Conservation (phyloP, 352 stramenopile genomes). For the Globisporangium okanoganense region DNA sequence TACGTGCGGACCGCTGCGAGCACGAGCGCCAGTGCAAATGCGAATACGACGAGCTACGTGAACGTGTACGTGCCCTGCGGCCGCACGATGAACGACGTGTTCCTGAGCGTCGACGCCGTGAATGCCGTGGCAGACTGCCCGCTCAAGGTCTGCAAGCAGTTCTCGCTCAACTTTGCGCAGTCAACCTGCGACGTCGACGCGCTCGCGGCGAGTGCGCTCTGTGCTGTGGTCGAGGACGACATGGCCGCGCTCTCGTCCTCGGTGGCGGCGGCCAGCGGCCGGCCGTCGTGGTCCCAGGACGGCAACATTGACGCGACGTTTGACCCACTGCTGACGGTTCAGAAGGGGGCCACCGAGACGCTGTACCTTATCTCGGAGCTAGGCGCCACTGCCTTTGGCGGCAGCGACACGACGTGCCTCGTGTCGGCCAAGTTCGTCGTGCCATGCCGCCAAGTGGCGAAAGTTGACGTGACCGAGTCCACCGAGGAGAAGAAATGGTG, state of each 20-base stretch:
- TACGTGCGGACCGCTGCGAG: slow-evolving; percentile 23
- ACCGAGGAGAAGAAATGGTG: slow-evolving; percentile 30
- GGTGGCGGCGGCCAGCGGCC: neutral
- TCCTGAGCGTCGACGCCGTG: slow-evolving; percentile 16
- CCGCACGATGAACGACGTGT: slow-evolving; percentile 36
- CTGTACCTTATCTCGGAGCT: slow-evolving; percentile 26
- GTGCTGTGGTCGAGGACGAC: slow-evolving; percentile 14
- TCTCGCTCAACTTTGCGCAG: slow-evolving; percentile 24
- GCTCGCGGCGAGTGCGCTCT: slow-evolving; percentile 17
- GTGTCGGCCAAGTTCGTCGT: slow-evolving; percentile 26
- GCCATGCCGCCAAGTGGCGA: slow-evolving; percentile 20
- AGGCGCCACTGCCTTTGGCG: neutral
- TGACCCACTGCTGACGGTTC: slow-evolving; percentile 29
- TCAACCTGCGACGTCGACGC: slow-evolving; percentile 16
- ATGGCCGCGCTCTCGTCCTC: neutral
- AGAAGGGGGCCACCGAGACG: slow-evolving; percentile 1
- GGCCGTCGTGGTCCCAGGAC: slow-evolving; percentile 24
- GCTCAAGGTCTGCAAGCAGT: slow-evolving; percentile 29
- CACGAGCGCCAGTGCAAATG: slow-evolving; percentile 1
- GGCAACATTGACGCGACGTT: slow-evolving; percentile 29
- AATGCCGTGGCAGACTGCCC: slow-evolving; percentile 12
- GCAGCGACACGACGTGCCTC: slow-evolving; percentile 20
- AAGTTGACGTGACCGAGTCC: slow-evolving; percentile 6
- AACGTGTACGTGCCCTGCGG: slow-evolving; percentile 34
- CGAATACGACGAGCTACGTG: neutral